Evolutionary conservation across 129 eudicot species (phyloP).

Genomic region (Ambrosia trifida): DNA sequence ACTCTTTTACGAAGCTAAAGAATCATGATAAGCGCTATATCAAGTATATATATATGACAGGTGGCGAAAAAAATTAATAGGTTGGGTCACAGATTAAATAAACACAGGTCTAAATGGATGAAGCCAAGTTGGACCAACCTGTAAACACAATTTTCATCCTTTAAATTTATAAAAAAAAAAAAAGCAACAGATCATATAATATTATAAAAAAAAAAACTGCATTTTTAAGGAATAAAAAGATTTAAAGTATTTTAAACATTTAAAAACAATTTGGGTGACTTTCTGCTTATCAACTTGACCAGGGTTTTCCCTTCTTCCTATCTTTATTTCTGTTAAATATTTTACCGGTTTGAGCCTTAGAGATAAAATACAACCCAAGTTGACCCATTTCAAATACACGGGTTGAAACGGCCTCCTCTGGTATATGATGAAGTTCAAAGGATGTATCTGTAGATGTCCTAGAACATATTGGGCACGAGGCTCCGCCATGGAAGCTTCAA

Average conservation of each 20-base stretch:
- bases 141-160: neutral
- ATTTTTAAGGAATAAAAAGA: too few relatives aligned
- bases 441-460: constrained; percentile 73
- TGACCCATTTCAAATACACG: neutral
- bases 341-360: neutral
- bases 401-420: neutral
- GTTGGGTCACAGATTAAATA: neutral
- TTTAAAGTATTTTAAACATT: neutral
- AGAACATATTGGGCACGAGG: constrained; percentile 85
- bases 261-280: neutral
- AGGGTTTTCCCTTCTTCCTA: neutral
- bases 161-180: neutral
- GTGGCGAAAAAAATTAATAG: neutral
- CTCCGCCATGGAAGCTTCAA: constrained; percentile 89
- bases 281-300: neutral
- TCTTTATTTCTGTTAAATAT: neutral
- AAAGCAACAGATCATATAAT: too few relatives aligned
- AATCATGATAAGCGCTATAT: constrained; percentile 1
- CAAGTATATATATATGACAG: neutral
- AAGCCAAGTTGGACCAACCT: too few relatives aligned
- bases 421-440: neutral
- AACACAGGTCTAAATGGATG: neutral
- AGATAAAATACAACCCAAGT: neutral
- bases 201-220: too few relatives aligned
- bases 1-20: neutral